Evolutionary conservation across 2,329 filamentous ascomycete species (phyloP).

Genomic region (Sclerotinia glacialis): DNA sequence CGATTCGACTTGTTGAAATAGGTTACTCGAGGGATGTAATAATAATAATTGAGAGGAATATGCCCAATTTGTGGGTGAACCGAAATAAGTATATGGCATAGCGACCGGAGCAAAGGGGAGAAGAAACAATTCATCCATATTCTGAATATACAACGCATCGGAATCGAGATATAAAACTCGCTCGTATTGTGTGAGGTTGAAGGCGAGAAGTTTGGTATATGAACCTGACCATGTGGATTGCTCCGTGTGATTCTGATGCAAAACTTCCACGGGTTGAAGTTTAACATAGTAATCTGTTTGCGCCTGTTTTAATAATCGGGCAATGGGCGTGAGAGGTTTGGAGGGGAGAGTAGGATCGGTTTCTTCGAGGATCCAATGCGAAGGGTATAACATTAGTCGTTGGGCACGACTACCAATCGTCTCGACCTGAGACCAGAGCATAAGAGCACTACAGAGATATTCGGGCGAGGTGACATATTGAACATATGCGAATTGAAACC

Average conservation of each 20-base stretch:
- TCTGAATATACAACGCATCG: slow-evolving; percentile 29
- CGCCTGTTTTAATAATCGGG: slow-evolving; percentile 32
- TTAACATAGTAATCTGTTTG: slow-evolving; percentile 31
- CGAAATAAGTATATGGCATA: slow-evolving; percentile 36
- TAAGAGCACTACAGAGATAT: slow-evolving; percentile 35
- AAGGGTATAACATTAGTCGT: slow-evolving; percentile 35
- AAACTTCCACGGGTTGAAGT: slow-evolving; percentile 31
- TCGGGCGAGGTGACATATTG: slow-evolving; percentile 35
- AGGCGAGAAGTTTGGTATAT: slow-evolving; percentile 35
- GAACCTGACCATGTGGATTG: slow-evolving; percentile 33
- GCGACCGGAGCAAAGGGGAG: slow-evolving; percentile 32
- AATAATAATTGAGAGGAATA: slow-evolving; percentile 34
- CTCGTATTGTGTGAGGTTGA: slow-evolving; percentile 35
- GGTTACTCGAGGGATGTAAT: slow-evolving; percentile 28
- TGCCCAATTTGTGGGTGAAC: slow-evolving; percentile 29
- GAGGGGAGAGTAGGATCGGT: slow-evolving; percentile 26
- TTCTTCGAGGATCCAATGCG: slow-evolving; percentile 33
- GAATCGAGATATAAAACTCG: slow-evolving; percentile 34
- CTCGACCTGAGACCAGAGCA: slow-evolving; percentile 37
- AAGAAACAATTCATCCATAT: slow-evolving; percentile 36
- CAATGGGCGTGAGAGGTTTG: slow-evolving; percentile 29
- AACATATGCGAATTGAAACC: slow-evolving; percentile 34
- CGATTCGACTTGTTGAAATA: slow-evolving; percentile 28
- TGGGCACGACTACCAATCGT: slow-evolving; percentile 34
- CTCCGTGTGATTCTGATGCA: slow-evolving; percentile 26